These are phyloP conservation scores for Aspergillus haitiensis DNA, from an alignment of 495 filamentous ascomycete genomes.

Conservation along the genomic window DNA sequence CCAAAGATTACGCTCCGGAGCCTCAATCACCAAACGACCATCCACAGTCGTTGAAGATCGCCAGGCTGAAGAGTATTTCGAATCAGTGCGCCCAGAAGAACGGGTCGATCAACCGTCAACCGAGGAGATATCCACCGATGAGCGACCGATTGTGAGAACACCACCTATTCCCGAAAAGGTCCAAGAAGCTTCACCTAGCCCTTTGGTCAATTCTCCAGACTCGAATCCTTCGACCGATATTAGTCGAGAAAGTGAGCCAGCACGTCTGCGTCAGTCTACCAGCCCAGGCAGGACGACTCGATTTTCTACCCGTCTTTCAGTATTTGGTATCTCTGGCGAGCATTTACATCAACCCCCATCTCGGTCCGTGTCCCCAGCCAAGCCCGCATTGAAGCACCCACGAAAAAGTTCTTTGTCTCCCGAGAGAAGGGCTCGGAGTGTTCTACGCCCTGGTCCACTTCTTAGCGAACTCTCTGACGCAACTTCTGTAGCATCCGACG, in stretches of 20 bases:
- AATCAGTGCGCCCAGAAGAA: constrained; percentile 22
- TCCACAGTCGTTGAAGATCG: constrained; percentile 63
- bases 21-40: constrained; percentile 52
- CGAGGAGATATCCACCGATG: constrained; percentile 9
- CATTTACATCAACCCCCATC: constrained; percentile 71
- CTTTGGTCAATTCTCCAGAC: constrained; percentile 24
- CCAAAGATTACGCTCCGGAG: constrained; percentile 20
- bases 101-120: constrained; percentile 8
- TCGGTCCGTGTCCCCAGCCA: constrained; percentile 78
- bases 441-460: constrained; percentile 35
- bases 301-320: constrained; percentile 62
- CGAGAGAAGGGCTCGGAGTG: constrained; percentile 29
- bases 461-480: constrained; percentile 62
- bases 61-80: constrained; percentile 48
- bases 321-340: constrained; percentile 47
- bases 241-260: constrained; percentile 10
- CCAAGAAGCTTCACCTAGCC: constrained; percentile 10
- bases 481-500: constrained; percentile 60
- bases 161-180: constrained; percentile 18
- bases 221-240: constrained; percentile 10
- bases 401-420: constrained; percentile 54
- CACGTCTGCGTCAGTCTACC: constrained; percentile 43
- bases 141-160: constrained; percentile 20
- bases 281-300: constrained; percentile 70
- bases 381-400: constrained; percentile 78